Evolutionary conservation across 202 grass and related monocot species (phyloP), one percentile per base, ranked within the genome.

Genomic region (Zizania palustris): DNA sequence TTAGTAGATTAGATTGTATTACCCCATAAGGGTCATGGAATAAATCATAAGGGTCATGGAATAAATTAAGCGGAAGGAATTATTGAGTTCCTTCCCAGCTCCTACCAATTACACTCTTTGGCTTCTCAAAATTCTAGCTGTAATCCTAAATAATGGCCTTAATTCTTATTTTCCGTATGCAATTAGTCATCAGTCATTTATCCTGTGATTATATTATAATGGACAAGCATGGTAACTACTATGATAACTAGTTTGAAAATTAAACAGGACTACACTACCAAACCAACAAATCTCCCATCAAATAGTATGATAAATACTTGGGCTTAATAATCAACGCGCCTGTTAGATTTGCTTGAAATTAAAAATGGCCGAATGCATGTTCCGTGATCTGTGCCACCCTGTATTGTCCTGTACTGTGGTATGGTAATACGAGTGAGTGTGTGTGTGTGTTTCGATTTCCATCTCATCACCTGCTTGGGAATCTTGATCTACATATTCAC

Each of bases 361-460:
- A 81, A 60, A 11, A 76, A 80, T 67, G 10, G 75, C 58, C 9
- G 76, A 20, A 38, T 60, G 81, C 86, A 88, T 80, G 82, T 84
- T 88, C 42, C 67, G 50, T 46, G 71, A 81, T 67, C 77, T 62
- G 72, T 85, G 77, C 76, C 82, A 88, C 76, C 81, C 81, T 80
- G 81, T 80, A 76, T 16, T 48, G 39, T 59, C 71, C 64, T 46
- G 70, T 88, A 88, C 80, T 79, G 80, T 73, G 48, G 54, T n/a
- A n/a, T n/a, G n/a, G n/a, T 42, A 6, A 3, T 55, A 65, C 45
- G 15, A 22, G 48, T 56, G 60, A 59, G 63, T 59, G 68, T 41
- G 81, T 71, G 28, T 28, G 28, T 28, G 28, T 28, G 28, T 28
- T 72, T 85, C 65, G 76, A 81, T 84, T 84, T 69, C 63, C 67